A percentile compares a stretch with the other conserved stretches of the same genome.
phyloP scores from a whole-genome alignment of 345 rosid genomes.

The Citrus sinensis region DVS_A1.0 CM039168.1:9738501-9739000 shows the following conservation, averaged over 20 bases:
- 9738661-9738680: not conserved
- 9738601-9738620: not conserved
- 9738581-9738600: too few relatives aligned
- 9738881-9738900: not conserved
- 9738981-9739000: conserved; percentile 9
- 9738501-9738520: conserved; percentile 34
- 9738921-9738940: not conserved
- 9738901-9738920: not conserved
- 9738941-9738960: not conserved
- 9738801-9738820: not conserved
- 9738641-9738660: not conserved
- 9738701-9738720: not conserved
- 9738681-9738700: not conserved
- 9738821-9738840: not conserved
- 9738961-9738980: not conserved
- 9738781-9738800: not conserved
- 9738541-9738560: not conserved
- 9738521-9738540: not conserved
- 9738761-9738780: not conserved
- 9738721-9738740: not conserved
- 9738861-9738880: not conserved
- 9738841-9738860: not conserved
- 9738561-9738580: not conserved
- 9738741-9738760: not conserved
- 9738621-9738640: not conserved